A percentile compares a stretch with the other conserved stretches of the same genome.
Evolutionary conservation across 2,329 filamentous ascomycete species (phyloP).

Genomic region (Pseudogymnoascus sp.): DNA sequence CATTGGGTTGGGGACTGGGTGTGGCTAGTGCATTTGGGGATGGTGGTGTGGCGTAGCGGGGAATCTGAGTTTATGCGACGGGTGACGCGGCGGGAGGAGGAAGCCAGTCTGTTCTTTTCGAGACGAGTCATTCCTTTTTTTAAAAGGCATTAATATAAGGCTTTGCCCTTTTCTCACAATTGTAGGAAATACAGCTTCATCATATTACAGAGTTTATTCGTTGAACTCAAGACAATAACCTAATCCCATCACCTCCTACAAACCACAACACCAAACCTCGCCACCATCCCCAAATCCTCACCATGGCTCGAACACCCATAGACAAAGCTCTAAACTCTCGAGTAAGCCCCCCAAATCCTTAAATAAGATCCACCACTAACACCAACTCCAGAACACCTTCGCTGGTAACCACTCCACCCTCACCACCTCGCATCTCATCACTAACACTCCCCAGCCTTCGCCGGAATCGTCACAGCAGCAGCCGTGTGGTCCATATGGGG

Average conservation of each 20-base stretch:
- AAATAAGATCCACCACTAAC: conserved; percentile 9
- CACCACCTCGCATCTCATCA: background rate
- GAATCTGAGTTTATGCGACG: background rate
- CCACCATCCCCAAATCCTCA: conserved; percentile 19
- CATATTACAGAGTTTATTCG: background rate
- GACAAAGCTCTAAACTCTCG: conserved; percentile 63
- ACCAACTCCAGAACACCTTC: conserved; percentile 50
- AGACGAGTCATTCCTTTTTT: background rate
- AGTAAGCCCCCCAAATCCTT: conserved; percentile 34
- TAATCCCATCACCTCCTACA: background rate
- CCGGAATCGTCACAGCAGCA: conserved; percentile 70
- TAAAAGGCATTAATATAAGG: background rate
- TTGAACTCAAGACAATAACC: background rate
- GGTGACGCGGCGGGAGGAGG: conserved; percentile 5
- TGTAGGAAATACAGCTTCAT: background rate
- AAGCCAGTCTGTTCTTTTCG: conserved; percentile 6
- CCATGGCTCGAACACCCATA: conserved; percentile 51
- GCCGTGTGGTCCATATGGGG: conserved; percentile 82
- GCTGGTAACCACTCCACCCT: conserved; percentile 42
- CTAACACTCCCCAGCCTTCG: conserved; percentile 51
- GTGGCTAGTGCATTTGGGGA: background rate
- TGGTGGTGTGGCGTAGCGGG: conserved; percentile 4
- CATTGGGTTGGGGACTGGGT: background rate
- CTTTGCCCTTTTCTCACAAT: background rate
- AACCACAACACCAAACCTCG: background rate